Evolutionary conservation across 164 flowering plant genomes (phyloP).

Genomic region (Vitis riparia): DNA sequence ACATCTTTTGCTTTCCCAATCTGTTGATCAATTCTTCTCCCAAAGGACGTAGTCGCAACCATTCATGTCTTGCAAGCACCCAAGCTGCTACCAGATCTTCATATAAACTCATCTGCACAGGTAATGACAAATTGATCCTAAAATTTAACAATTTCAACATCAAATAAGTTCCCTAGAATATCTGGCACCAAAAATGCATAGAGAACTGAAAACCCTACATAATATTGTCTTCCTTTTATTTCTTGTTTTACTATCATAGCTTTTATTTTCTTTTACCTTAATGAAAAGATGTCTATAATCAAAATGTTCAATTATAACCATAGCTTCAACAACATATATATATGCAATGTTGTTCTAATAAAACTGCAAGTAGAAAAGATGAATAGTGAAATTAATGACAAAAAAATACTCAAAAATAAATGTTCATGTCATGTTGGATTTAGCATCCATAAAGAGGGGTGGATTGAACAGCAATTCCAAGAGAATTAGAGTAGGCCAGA

Average conservation of each 20-base stretch:
- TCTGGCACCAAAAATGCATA: neutral
- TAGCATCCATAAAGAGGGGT: neutral
- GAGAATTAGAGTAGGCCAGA: neutral
- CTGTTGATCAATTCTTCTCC: conserved; percentile 69
- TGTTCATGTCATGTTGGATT: neutral
- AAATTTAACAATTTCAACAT: neutral
- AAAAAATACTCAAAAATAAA: neutral
- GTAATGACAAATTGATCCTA: conserved; percentile 9
- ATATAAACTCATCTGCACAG: conserved; percentile 88
- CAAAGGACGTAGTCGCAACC: conserved; percentile 74
- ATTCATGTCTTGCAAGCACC: conserved; percentile 96
- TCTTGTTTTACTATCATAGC: no score
- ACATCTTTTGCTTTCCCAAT: conserved; percentile 79
- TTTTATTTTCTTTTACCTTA: no score
- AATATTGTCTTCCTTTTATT: no score
- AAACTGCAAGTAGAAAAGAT: neutral
- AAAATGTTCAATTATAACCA: no score
- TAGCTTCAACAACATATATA: neutral
- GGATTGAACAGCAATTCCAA: neutral
- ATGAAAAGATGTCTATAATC: no score
- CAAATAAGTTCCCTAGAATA: neutral
- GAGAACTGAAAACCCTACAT: no score
- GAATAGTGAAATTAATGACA: neutral
- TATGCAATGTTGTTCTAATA: neutral
- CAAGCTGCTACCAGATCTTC: conserved; percentile 99